Percentiles rank a stretch among this genome's conserved stretches.
Evolutionary conservation across 371 early-diverging fungal genomes (phyloP).

Genomic region (Mucor piriformis): DNA sequence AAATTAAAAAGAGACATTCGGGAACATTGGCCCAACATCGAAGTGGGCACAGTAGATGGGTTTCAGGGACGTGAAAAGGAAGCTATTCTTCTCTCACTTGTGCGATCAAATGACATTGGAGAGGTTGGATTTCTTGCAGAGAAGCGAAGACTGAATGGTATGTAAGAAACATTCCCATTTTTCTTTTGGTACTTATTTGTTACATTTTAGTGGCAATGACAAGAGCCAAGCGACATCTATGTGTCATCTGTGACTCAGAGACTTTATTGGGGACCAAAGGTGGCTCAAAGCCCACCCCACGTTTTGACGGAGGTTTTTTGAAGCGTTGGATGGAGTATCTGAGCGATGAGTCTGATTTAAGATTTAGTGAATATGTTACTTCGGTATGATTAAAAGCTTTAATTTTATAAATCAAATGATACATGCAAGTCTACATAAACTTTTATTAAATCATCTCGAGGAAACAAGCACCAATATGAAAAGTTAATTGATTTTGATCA

Average conservation of each 20-base stretch:
- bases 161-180: not conserved
- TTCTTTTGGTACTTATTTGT: not conserved
- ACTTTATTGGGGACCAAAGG: constrained; percentile 52
- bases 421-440: too few relatives aligned
- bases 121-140: constrained; percentile 93
- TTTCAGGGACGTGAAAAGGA: constrained; percentile 98
- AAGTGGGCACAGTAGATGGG: constrained; percentile 92
- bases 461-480: too few relatives aligned
- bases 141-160: constrained; percentile 82
- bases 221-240: constrained; percentile 86
- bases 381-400: not conserved
- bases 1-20: constrained; percentile 41
- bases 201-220: constrained; percentile 86
- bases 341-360: constrained; percentile 56
- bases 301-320: constrained; percentile 56
- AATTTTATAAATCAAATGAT: not conserved
- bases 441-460: not conserved
- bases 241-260: constrained; percentile 83
- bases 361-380: constrained; percentile 50
- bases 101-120: constrained; percentile 80
- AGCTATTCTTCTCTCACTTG: constrained; percentile 84
- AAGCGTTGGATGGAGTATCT: constrained; percentile 62
- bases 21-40: constrained; percentile 56
- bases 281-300: constrained; percentile 12
- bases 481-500: not conserved